Evolutionary conservation across 306 rosid species (phyloP).

Genomic region (Amphicarpaea edgeworthii): DNA sequence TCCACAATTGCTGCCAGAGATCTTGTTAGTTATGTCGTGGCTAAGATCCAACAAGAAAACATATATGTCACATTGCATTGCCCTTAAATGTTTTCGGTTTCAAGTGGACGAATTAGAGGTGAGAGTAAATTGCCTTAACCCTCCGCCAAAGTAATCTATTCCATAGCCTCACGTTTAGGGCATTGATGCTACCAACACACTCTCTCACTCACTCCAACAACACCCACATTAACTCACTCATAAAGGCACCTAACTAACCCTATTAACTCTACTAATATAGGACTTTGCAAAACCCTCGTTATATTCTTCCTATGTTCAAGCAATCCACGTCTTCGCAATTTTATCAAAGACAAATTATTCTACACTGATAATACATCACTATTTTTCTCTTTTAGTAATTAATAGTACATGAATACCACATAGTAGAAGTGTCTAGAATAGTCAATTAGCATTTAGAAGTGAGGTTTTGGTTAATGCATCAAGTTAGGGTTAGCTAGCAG

Average conservation of each 20-base stretch:
- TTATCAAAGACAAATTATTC: too few relatives aligned
- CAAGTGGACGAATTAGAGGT: conserved; percentile 40
- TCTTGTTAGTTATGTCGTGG: conserved; percentile 24
- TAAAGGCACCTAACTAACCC: background rate
- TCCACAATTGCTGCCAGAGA: conserved; percentile 31
- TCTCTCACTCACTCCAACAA: conserved; percentile 14
- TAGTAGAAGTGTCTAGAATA: too few relatives aligned
- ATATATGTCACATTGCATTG: conserved; percentile 8
- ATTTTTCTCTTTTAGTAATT: too few relatives aligned
- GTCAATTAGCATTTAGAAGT: background rate
- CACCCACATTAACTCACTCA: conserved; percentile 35
- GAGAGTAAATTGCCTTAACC: conserved; percentile 55
- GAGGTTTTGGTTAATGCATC: conserved; percentile 12
- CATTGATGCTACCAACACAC: conserved; percentile 43
- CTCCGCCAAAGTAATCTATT: conserved; percentile 51
- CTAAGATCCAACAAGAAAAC: conserved; percentile 34
- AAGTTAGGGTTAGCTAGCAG: background rate
- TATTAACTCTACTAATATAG: conserved; percentile 3
- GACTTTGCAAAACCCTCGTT: conserved; percentile 23
- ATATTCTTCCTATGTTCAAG: background rate
- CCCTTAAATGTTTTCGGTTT: conserved; percentile 18
- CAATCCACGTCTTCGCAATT: conserved; percentile 3
- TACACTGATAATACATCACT: too few relatives aligned
- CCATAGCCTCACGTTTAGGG: conserved; percentile 24
- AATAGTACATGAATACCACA: too few relatives aligned